Evolutionary conservation across 2,329 filamentous ascomycete genomes (phyloP).

Genomic region (Xylariaceae sp.): DNA sequence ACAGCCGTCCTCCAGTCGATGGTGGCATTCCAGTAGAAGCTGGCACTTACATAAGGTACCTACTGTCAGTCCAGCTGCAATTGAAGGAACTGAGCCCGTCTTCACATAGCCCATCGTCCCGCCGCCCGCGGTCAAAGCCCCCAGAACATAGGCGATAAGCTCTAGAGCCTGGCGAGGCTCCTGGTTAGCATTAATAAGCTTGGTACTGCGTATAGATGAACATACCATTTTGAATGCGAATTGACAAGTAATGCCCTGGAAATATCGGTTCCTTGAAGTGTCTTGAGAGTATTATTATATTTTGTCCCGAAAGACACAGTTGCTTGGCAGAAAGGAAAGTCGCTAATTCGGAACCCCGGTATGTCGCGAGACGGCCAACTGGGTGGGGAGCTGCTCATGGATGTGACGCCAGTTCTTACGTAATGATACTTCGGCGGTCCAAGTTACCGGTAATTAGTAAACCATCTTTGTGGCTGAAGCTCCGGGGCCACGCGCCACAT

Average conservation of each 20-base stretch:
- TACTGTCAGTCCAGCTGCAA: slow-evolving; percentile 82
- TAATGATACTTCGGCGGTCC: too few relatives aligned
- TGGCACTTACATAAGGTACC: slow-evolving; percentile 61
- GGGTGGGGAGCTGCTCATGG: neutral
- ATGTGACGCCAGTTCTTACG: slow-evolving; percentile 7
- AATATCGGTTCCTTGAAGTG: too few relatives aligned
- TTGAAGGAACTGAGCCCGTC: slow-evolving; percentile 83
- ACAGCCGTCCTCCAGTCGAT: slow-evolving; percentile 2
- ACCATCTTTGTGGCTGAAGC: slow-evolving; percentile 19
- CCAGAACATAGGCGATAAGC: slow-evolving; percentile 75
- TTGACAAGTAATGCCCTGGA: neutral
- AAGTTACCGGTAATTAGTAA: too few relatives aligned
- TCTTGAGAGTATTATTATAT: slow-evolving; percentile 2
- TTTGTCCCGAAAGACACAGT: neutral
- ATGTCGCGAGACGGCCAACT: slow-evolving; percentile 14
- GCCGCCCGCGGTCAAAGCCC: slow-evolving; percentile 80
- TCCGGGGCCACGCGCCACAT: slow-evolving; percentile 14
- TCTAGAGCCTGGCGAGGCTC: slow-evolving; percentile 42
- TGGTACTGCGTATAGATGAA: neutral
- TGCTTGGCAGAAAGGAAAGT: slow-evolving; percentile 6
- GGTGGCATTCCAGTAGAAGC: too few relatives aligned
- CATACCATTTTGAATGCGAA: slow-evolving; percentile 25
- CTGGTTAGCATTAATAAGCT: slow-evolving; percentile 23
- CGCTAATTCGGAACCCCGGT: slow-evolving; percentile 19
- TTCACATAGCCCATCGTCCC: slow-evolving; percentile 85